A percentile compares a stretch with the other conserved stretches of the same genome.
These are phyloP conservation scores for Metarhizium anisopliae DNA, from an alignment of 2,329 filamentous ascomycete genomes.

Conservation along the genomic window DNA sequence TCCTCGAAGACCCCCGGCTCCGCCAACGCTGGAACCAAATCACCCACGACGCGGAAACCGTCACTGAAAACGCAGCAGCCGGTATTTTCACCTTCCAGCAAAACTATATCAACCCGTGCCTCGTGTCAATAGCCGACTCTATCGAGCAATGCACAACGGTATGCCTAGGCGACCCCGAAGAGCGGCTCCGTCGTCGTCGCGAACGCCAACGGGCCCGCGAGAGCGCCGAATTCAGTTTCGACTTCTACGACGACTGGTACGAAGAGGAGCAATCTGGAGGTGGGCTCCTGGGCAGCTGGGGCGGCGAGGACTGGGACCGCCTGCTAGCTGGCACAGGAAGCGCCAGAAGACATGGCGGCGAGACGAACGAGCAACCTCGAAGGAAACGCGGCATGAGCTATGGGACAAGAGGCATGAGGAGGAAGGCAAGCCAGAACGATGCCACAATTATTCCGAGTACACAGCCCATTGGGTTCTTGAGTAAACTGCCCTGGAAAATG, in stretches of 20 bases:
- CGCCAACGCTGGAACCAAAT: constrained; percentile 92
- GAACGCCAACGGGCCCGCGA: constrained; percentile 52
- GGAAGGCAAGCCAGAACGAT: constrained; percentile 53
- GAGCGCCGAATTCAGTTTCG: constrained; percentile 76
- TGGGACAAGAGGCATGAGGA: constrained; percentile 52
- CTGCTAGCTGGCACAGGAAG: constrained; percentile 62
- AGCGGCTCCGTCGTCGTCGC: constrained; percentile 58
- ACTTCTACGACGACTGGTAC: constrained; percentile 98
- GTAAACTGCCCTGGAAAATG: constrained; percentile 74
- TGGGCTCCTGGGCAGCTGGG: constrained; percentile 63
- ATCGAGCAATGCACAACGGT: constrained; percentile 64
- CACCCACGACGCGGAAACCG: constrained; percentile 79
- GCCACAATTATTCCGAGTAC: constrained; percentile 86
- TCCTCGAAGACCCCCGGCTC: constrained; percentile 74
- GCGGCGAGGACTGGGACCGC: constrained; percentile 75
- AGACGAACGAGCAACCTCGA: constrained; percentile 52
- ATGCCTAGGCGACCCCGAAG: constrained; percentile 64
- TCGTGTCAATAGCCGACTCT: constrained; percentile 56
- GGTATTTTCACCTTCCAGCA: constrained; percentile 85
- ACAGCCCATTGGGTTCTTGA: constrained; percentile 75
- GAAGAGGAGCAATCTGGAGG: constrained; percentile 40
- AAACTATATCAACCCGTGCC: constrained; percentile 74
- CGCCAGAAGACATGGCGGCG: constrained; percentile 26
- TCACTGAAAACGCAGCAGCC: constrained; percentile 85
- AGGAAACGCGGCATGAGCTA: constrained; percentile 85